These are phyloP conservation scores for Spathaspora gorwiae DNA, from an alignment of 805 yeast species.

Conservation along the genomic window DNA sequence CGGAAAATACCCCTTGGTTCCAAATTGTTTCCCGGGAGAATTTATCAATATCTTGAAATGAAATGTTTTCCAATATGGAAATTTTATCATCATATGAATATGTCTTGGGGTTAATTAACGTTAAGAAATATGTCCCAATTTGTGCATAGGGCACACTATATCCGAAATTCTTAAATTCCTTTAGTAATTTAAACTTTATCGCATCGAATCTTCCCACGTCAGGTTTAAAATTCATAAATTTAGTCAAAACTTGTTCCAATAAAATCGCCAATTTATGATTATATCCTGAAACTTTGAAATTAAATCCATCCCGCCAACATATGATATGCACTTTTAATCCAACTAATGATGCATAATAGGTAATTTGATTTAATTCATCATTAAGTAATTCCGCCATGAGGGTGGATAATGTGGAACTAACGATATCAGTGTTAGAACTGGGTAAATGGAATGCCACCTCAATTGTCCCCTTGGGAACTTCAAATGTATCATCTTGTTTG, in stretches of 20 bases:
- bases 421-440: conserved; percentile 53
- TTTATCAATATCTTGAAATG: conserved; percentile 45
- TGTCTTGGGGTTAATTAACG: conserved; percentile 65
- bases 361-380: conserved; percentile 69
- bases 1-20: conserved; percentile 57
- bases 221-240: conserved; percentile 47
- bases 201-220: conserved; percentile 59
- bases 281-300: conserved; percentile 69
- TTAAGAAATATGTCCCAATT: conserved; percentile 57
- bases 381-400: conserved; percentile 67
- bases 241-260: conserved; percentile 54
- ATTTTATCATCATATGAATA: conserved; percentile 64
- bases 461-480: conserved; percentile 81
- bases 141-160: conserved; percentile 76
- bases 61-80: conserved; percentile 38
- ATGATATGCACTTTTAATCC: conserved; percentile 60
- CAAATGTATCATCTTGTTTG: conserved; percentile 83
- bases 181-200: conserved; percentile 57
- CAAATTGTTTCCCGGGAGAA: conserved; percentile 46
- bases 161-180: conserved; percentile 64
- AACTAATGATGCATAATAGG: conserved; percentile 82
- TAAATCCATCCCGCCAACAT: conserved; percentile 66
- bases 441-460: conserved; percentile 65
- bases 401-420: conserved; percentile 52
- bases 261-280: conserved; percentile 73